Conservation (phyloP, 106 monocot species). For the Chionographis japonica region DNA sequence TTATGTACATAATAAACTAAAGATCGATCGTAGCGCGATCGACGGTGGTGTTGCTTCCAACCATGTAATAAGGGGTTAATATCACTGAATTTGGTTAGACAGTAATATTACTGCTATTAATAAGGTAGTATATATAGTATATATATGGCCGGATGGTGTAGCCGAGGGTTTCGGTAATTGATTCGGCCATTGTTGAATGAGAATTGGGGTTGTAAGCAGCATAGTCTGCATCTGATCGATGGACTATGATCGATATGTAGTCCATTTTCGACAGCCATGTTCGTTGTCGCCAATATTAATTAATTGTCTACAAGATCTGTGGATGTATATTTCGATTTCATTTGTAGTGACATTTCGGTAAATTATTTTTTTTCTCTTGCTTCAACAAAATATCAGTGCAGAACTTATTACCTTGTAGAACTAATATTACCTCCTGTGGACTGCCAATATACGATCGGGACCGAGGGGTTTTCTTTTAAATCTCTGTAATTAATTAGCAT, state of each 20-base stretch:
- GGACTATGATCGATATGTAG: slow-evolving; percentile 1
- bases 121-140: slow-evolving; percentile 1
- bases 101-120: neutral
- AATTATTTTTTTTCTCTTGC: too few relatives aligned
- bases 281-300: neutral
- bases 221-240: neutral
- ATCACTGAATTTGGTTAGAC: neutral
- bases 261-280: slow-evolving; percentile 3
- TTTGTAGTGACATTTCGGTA: too few relatives aligned
- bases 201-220: neutral
- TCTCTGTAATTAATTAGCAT: too few relatives aligned
- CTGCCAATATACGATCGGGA: too few relatives aligned
- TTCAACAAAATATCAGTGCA: too few relatives aligned
- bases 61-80: neutral
- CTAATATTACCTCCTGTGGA: too few relatives aligned
- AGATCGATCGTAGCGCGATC: too few relatives aligned
- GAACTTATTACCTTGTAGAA: too few relatives aligned
- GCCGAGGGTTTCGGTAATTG: slow-evolving; percentile 8
- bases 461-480: too few relatives aligned
- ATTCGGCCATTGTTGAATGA: neutral
- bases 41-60: neutral
- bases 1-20: slow-evolving; percentile 28
- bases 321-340: neutral
- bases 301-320: neutral
- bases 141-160: too few relatives aligned